Evolutionary conservation across 768 basidiomycete genomes (phyloP).

Genomic region (Pulveroboletus sp.): DNA sequence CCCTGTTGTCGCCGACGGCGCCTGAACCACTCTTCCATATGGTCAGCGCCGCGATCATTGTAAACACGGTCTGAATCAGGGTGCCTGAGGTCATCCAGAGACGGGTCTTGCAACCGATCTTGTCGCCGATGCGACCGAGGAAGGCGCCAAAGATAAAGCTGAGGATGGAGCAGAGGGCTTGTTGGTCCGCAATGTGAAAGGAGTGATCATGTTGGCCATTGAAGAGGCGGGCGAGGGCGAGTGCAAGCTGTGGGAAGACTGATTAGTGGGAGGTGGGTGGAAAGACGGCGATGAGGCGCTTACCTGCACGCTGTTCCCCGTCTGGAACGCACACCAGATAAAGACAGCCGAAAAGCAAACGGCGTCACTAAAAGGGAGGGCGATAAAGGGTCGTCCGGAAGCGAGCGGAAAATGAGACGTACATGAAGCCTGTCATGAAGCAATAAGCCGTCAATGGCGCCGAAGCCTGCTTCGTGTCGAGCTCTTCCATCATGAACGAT

Average conservation of each 20-base stretch:
- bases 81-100: slow-evolving; percentile 72
- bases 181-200: slow-evolving; percentile 80
- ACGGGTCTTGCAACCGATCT: slow-evolving; percentile 67
- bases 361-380: slow-evolving; percentile 45
- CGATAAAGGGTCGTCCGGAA: background rate
- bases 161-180: slow-evolving; percentile 76
- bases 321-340: slow-evolving; percentile 86
- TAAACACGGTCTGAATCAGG: slow-evolving; percentile 69
- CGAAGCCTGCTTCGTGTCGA: slow-evolving; percentile 34
- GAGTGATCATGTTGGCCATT: slow-evolving; percentile 45
- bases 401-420: slow-evolving; percentile 22
- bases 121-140: slow-evolving; percentile 81
- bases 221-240: slow-evolving; percentile 83
- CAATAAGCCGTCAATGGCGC: slow-evolving; percentile 61
- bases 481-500: slow-evolving; percentile 19
- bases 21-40: slow-evolving; percentile 67
- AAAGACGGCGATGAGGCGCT: background rate
- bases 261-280: background rate
- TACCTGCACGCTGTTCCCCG: slow-evolving; percentile 71
- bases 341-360: slow-evolving; percentile 76
- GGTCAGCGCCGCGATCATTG: slow-evolving; percentile 65
- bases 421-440: slow-evolving; percentile 82
- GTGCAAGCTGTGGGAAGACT: slow-evolving; percentile 49
- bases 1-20: slow-evolving; percentile 51
- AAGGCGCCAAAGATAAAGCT: slow-evolving; percentile 77